Evolutionary conservation across 495 filamentous ascomycete genomes (phyloP).

Genomic region (Daldinia caldariorum): DNA sequence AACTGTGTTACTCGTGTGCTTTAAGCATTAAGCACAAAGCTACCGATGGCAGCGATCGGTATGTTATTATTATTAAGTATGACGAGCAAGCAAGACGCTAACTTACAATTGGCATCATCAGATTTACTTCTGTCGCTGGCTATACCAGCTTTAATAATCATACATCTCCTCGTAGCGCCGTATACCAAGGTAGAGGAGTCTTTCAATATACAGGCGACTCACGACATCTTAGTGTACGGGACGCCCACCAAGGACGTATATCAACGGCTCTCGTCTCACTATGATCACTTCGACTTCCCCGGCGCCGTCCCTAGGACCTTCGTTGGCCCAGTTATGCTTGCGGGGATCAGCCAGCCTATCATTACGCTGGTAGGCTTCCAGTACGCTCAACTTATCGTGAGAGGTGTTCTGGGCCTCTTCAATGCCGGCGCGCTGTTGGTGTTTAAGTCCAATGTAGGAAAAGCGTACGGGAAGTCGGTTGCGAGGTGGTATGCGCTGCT

Average conservation of each 20-base stretch:
- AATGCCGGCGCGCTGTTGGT: slow-evolving; percentile 74
- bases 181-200: slow-evolving; percentile 99
- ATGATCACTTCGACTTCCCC: slow-evolving; percentile 93
- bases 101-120: slow-evolving; percentile 50
- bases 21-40: not conserved
- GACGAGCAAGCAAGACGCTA: not conserved
- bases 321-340: slow-evolving; percentile 77
- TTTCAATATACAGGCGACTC: slow-evolving; percentile 94
- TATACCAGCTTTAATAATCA: slow-evolving; percentile 72
- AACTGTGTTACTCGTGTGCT: not conserved
- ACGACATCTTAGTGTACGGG: slow-evolving; percentile 86
- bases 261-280: slow-evolving; percentile 63
- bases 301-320: slow-evolving; percentile 93
- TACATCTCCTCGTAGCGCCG: slow-evolving; percentile 82
- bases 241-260: slow-evolving; percentile 67
- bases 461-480: slow-evolving; percentile 72
- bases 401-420: slow-evolving; percentile 79
- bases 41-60: slow-evolving; percentile 41
- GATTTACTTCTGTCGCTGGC: slow-evolving; percentile 63
- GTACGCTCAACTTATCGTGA: slow-evolving; percentile 66
- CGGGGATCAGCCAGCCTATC: slow-evolving; percentile 73
- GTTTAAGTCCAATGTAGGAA: slow-evolving; percentile 70
- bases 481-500: slow-evolving; percentile 86
- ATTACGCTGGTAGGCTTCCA: slow-evolving; percentile 58
- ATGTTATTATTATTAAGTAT: slow-evolving; percentile 8